These are phyloP conservation scores for Pseudogymnoascus sp. DNA, from an alignment of 2,329 filamentous ascomycete species.

Conservation along the genomic window DNA sequence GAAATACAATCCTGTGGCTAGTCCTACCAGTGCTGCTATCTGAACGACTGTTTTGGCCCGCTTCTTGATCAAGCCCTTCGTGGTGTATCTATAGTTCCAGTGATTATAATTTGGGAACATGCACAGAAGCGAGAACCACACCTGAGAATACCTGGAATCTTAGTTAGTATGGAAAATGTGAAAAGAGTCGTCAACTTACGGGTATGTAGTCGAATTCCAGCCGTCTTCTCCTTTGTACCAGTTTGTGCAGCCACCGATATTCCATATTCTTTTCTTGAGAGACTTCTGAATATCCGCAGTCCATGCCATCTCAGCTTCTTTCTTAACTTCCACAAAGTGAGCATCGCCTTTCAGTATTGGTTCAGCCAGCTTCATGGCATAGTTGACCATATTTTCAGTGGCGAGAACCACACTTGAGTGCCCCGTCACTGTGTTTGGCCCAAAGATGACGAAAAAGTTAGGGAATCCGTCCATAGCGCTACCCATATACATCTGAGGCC, in stretches of 20 bases:
- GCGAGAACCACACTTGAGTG: conserved; percentile 49
- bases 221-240: conserved; percentile 39
- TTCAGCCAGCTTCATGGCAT: conserved; percentile 45
- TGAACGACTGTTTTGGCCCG: conserved; percentile 12
- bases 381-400: conserved; percentile 47
- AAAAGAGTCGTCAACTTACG: conserved; percentile 26
- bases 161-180: conserved; percentile 14
- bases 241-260: conserved; percentile 35
- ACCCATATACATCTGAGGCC: conserved; percentile 48
- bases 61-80: conserved; percentile 34
- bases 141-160: conserved; percentile 36
- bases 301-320: conserved; percentile 38
- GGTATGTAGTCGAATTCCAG: conserved; percentile 43
- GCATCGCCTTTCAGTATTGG: conserved; percentile 39
- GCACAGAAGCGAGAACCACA: conserved; percentile 41
- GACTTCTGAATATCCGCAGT: conserved; percentile 37
- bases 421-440: conserved; percentile 50
- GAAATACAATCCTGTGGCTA: neutral
- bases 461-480: conserved; percentile 49
- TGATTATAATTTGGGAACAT: conserved; percentile 45
- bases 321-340: conserved; percentile 38
- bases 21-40: neutral
- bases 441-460: conserved; percentile 51
- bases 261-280: conserved; percentile 39
- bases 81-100: conserved; percentile 43